These are phyloP conservation scores for Aureobasidium sp. DNA, from an alignment of 2,329 filamentous ascomycete species.

Conservation along the genomic window DNA sequence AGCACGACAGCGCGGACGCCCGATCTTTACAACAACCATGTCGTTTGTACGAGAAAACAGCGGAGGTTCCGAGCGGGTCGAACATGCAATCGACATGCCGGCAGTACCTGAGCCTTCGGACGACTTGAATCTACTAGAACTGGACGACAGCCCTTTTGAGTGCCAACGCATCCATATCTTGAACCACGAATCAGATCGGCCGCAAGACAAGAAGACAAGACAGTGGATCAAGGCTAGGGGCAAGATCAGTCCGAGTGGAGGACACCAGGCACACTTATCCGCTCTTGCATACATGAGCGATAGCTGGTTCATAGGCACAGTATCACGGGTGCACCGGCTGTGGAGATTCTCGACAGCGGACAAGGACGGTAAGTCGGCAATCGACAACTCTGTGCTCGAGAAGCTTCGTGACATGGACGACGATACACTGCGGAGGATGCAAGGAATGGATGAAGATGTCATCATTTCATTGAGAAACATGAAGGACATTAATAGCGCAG, in stretches of 20 bases:
- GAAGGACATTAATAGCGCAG: slow-evolving; percentile 24
- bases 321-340: slow-evolving; percentile 69
- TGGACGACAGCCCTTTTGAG: slow-evolving; percentile 45
- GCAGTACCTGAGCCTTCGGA: slow-evolving; percentile 36
- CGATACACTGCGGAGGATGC: slow-evolving; percentile 32
- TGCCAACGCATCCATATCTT: slow-evolving; percentile 47
- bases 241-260: slow-evolving; percentile 61
- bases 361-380: slow-evolving; percentile 16
- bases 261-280: slow-evolving; percentile 70
- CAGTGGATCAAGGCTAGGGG: slow-evolving; percentile 69
- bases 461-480: slow-evolving; percentile 39
- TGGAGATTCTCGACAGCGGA: slow-evolving; percentile 36
- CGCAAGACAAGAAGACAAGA: slow-evolving; percentile 56
- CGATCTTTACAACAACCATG: slow-evolving; percentile 93
- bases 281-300: slow-evolving; percentile 82
- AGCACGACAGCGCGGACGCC: slow-evolving; percentile 74
- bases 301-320: slow-evolving; percentile 78
- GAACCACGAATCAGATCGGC: slow-evolving; percentile 43
- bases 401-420: slow-evolving; percentile 37
- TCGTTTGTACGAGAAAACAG: slow-evolving; percentile 67
- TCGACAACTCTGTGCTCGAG: slow-evolving; percentile 35
- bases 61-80: slow-evolving; percentile 47
- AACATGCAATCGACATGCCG: slow-evolving; percentile 54
- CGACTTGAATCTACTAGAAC: slow-evolving; percentile 21
- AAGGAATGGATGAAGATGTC: slow-evolving; percentile 42